A percentile compares a stretch with the other conserved stretches of the same genome.
Conservation (phyloP, 2,329 filamentous ascomycete genomes). For the Macrophomina pseudophaseolina region DNA sequence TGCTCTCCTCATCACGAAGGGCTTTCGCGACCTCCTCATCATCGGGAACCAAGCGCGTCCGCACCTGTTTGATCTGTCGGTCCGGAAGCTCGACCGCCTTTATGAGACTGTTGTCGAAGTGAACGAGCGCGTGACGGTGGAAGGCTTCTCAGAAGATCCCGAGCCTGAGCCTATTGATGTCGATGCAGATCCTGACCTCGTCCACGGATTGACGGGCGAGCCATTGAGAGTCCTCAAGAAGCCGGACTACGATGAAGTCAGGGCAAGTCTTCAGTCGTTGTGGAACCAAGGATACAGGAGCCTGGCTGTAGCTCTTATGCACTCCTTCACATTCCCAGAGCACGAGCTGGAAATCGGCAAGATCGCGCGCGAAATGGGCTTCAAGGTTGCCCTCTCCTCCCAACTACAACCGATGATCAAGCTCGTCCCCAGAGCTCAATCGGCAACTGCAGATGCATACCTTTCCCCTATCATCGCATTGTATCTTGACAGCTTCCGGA, state of each 20-base stretch:
- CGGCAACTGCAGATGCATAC: constrained; percentile 37
- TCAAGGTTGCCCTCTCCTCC: constrained; percentile 37
- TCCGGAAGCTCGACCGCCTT: constrained; percentile 32
- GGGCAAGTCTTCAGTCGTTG: constrained; percentile 49
- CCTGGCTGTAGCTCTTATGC: constrained; percentile 42
- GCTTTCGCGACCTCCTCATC: constrained; percentile 68
- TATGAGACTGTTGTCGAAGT: constrained; percentile 34
- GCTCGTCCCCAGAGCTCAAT: constrained; percentile 34
- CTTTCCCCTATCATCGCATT: constrained; percentile 34
- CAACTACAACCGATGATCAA: constrained; percentile 35
- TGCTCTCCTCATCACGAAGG: constrained; percentile 34
- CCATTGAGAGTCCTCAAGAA: constrained; percentile 35
- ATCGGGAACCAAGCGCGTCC: constrained; percentile 37
- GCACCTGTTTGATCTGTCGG: constrained; percentile 35
- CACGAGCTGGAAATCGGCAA: constrained; percentile 38
- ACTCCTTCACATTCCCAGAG: constrained; percentile 40
- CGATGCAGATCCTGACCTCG: constrained; percentile 27
- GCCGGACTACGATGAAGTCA: constrained; percentile 54
- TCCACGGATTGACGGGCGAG: constrained; percentile 56
- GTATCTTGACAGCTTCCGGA: constrained; percentile 35
- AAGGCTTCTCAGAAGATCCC: constrained; percentile 34
- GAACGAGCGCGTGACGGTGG: constrained; percentile 35
- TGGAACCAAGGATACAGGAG: constrained; percentile 57
- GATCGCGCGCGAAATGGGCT: constrained; percentile 38
- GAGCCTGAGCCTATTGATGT: constrained; percentile 22